Conservation (phyloP, 331 rosid genomes). For the Arachis monticola region DNA sequence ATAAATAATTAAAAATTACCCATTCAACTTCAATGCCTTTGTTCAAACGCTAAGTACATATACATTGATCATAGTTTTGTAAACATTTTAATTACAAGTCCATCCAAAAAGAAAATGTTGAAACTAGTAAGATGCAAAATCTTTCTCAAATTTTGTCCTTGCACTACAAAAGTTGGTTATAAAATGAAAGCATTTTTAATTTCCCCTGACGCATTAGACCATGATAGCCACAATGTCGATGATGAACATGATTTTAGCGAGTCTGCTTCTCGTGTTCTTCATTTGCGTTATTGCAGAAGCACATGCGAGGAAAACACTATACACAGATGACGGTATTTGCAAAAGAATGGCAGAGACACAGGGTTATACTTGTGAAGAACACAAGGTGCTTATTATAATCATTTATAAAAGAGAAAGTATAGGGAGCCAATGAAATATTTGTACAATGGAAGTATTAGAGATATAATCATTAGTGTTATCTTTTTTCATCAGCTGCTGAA, state of each 20-base stretch:
- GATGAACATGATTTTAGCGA: conserved; percentile 18
- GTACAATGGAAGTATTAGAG: too few relatives aligned
- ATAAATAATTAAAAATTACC: neutral
- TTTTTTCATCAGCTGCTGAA: too few relatives aligned
- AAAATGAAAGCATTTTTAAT: neutral
- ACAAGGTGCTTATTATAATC: conserved; percentile 39
- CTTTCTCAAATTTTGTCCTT: neutral
- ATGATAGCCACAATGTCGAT: conserved; percentile 26
- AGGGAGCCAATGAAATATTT: too few relatives aligned
- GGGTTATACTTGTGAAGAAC: conserved; percentile 82
- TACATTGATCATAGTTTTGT: neutral
- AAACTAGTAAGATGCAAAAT: neutral
- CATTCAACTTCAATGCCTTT: neutral
- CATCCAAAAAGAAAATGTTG: neutral
- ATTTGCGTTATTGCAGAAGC: conserved; percentile 37
- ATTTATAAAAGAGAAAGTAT: too few relatives aligned
- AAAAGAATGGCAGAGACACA: conserved; percentile 62
- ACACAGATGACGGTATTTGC: conserved; percentile 58
- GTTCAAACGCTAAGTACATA: neutral
- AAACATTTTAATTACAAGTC: neutral
- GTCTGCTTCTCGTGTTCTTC: conserved; percentile 38
- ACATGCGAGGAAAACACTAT: conserved; percentile 37
- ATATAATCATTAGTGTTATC: too few relatives aligned
- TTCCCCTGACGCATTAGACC: neutral
- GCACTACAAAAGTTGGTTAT: neutral